A percentile compares a stretch with the other conserved stretches of the same genome.
Conservation (phyloP, 75 land plant genomes). For the Pseudotsuga menziesii region DNA sequence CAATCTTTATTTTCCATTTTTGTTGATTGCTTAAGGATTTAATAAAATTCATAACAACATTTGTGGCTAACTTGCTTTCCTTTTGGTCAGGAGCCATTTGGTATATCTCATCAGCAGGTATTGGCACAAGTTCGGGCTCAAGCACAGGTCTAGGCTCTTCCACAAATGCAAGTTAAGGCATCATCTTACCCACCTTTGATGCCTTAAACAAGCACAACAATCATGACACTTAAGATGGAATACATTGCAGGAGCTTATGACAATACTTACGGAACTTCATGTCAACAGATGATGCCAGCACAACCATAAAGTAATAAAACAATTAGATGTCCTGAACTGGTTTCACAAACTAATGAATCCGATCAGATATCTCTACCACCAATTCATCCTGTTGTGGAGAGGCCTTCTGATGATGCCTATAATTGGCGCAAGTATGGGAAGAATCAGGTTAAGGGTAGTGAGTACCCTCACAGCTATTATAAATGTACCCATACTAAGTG, state of each 20-base stretch:
- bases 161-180: constrained; percentile 17
- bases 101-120: constrained; percentile 68
- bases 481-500: constrained; percentile 77
- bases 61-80: not conserved
- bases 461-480: constrained; percentile 77
- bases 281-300: constrained; percentile 9
- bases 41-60: too few relatives aligned
- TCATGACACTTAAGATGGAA: constrained; percentile 8
- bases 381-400: constrained; percentile 24
- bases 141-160: constrained; percentile 31
- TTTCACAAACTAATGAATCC: constrained; percentile 15
- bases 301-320: constrained; percentile 4
- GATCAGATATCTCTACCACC: constrained; percentile 26
- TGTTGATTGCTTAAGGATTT: too few relatives aligned
- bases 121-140: constrained; percentile 66
- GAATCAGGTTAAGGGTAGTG: constrained; percentile 84
- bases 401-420: constrained; percentile 82
- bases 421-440: constrained; percentile 94
- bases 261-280: not conserved
- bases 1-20: too few relatives aligned
- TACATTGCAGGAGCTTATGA: not conserved
- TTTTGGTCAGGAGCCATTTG: constrained; percentile 44
- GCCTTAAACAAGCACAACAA: constrained; percentile 13
- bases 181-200: constrained; percentile 10
- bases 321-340: constrained; percentile 13